Base-by-base conservation (phyloP, 352 stramenopile species). In the Pythium dissotocum region DNA sequence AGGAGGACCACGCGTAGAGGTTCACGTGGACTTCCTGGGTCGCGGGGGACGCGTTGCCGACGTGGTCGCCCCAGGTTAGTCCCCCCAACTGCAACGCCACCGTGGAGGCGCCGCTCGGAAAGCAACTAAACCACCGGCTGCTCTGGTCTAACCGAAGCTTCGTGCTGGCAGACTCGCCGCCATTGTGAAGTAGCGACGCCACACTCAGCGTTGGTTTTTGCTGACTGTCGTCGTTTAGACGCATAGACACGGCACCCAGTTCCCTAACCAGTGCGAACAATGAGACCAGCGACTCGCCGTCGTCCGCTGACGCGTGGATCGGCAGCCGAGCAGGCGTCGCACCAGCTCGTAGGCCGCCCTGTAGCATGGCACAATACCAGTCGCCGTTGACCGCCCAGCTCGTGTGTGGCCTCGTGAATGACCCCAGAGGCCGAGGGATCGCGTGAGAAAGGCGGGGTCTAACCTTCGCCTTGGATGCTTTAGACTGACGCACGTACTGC, bases 31-130 rank as follows among this genome's bases (percentile, higher is more conserved):
- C 24, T 32, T 54, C 61, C 16, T 54, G n/a, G 6, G 18, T 32
- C 10, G 61, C 14, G 2, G 16, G 10, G 30, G 51, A 38, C n/a
- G 46, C 14, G 21, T 67, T 55, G 36, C 49, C 61, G 9, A 40
- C 49, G 51, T 67, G 30, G 35, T 67, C 61, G 36, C 61, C 61
- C 49, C 49, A 67, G 46, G 28, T 16, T 9, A 42, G 38, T 24
- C 35, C 48, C 35, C 49, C 61, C 12, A 60, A 13, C 35, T 7
- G 4, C n/a, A 67, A 28, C 13, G 61, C 61, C 13, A 16, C 6
- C 10, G 61, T 67, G 14, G 61, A 67, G 16, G 24, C 46, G 8
- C 61, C 61, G 14, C 35, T 56, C 6, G 61, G 61, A 49, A 67
- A 67, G 8, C 10, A 42, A 2, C 49, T n/a, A 16, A 67, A 67